These are phyloP conservation scores for Stachybotrys chartarum DNA, from an alignment of 2,329 filamentous ascomycete genomes.

Conservation along the genomic window DNA sequence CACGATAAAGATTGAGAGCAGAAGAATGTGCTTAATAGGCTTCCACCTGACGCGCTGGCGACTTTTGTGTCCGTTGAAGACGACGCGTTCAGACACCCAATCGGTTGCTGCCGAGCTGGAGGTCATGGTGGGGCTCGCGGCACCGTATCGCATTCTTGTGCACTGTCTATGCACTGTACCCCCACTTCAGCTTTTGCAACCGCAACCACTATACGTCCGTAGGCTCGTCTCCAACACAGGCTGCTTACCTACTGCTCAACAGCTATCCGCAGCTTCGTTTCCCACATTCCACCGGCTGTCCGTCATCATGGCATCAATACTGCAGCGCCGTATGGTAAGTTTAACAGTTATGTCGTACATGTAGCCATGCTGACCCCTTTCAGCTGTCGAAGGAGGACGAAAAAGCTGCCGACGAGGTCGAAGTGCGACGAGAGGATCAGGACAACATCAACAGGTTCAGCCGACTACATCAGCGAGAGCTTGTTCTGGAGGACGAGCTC, in stretches of 20 bases:
- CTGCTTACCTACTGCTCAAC: too few species aligned
- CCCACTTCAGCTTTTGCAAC: conserved; percentile 10
- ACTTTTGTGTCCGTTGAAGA: background rate
- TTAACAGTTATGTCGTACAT: fast-evolving
- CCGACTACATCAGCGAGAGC: conserved; percentile 81
- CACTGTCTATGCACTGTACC: conserved; percentile 12
- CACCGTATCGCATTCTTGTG: background rate
- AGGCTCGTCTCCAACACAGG: too few species aligned
- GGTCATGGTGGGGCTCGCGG: background rate
- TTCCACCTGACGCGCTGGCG: background rate
- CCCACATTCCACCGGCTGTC: background rate
- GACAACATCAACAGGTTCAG: conserved; percentile 99
- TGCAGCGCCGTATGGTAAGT: conserved; percentile 55
- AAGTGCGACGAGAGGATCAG: conserved; percentile 94
- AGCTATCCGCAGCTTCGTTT: background rate
- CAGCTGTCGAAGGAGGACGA: conserved; percentile 95
- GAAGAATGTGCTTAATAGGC: too few species aligned
- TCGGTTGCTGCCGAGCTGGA: background rate
- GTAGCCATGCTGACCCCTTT: conserved; percentile 6
- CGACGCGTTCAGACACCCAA: background rate
- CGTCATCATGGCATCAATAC: conserved; percentile 33
- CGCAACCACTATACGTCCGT: too few species aligned
- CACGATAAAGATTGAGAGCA: background rate
- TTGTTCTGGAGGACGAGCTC: conserved; percentile 71
- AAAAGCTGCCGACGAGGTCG: conserved; percentile 72